Evolutionary conservation across 371 early-diverging fungal species (phyloP), one percentile per base, ranked within the genome.

Genomic region (Coemansia sp.): DNA sequence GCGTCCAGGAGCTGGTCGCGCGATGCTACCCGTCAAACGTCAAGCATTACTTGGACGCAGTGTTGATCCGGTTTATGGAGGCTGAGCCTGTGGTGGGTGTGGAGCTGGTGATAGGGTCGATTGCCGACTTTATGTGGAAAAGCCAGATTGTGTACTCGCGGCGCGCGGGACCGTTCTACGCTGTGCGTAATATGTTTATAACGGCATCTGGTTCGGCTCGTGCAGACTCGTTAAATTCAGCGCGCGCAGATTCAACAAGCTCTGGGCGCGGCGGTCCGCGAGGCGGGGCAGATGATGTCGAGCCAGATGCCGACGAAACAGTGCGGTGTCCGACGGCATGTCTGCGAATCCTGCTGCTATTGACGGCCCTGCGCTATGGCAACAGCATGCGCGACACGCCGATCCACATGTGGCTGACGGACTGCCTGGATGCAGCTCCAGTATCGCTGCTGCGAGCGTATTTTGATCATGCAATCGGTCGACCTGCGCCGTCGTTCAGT

Each of bases 321-420:
- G 74, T 65, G 38, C 62, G 40, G 5, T 33, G 55, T 9, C 74
- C 74, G 3, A 53, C 49, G 0, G 75, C 77, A 7, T 67, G 76
- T 39, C 53, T 58, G 37, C 60, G 77, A 10, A 67, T 77, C 4
- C 51, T 78, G 40, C 60, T 62, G 34, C 50, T 77, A 29, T 55
- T 77, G 11, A 78, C 67, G 5, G 67, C 61, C 5, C 58, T 77
- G 55, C 44, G 71, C n/a, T 77, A 77, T 42, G 75, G 79, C 4
- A 67, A 62, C 39, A 78, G 75, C 39, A 38, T 62, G 53, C 63
- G 62, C 38, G 62, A 66, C n/a, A 78, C 77, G 40, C 77, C 77
- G 5, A 70, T 77, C 31, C 55, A 77, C 49, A 62, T 58, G 58
- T 77, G 77, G 77, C 54, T 77, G 38, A 74, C 79, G 0, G 77